phyloP scores from a whole-genome alignment of 176 grass and related monocot genomes.

The Bromus sterilis region DNA sequence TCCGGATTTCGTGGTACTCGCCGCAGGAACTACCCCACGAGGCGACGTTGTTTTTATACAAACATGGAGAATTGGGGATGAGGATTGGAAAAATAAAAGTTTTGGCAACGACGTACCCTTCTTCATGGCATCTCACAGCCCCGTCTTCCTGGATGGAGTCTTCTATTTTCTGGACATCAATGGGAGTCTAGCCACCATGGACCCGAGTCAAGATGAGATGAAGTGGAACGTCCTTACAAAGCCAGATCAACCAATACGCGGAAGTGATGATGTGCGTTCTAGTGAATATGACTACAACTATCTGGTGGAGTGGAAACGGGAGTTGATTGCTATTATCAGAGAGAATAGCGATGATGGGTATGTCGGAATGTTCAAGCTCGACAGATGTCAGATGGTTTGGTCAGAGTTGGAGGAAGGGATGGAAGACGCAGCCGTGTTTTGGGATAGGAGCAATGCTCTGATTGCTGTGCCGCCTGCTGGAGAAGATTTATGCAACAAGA shows the following conservation, averaged over 20 bases:
- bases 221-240: neutral
- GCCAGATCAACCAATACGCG: neutral
- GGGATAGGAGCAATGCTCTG: neutral
- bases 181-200: slow-evolving; percentile 1
- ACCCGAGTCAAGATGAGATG: neutral
- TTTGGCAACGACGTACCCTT: neutral
- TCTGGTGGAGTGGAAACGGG: slow-evolving; percentile 14
- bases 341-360: neutral
- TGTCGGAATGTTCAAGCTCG: neutral
- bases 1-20: neutral
- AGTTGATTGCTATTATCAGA: neutral
- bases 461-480: neutral
- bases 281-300: neutral
- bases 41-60: neutral
- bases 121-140: neutral
- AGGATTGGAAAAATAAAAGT: neutral
- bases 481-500: neutral
- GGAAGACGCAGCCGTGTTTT: neutral
- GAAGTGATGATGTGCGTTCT: neutral
- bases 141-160: neutral
- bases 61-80: neutral
- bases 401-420: neutral
- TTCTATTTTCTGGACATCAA: neutral
- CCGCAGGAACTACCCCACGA: neutral
- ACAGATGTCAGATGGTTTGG: neutral